Percentiles rank a stretch among this genome's conserved stretches.
These are phyloP conservation scores for Aspergillus sp. DNA, from an alignment of 2,329 filamentous ascomycete species.

Conservation along the genomic window DNA sequence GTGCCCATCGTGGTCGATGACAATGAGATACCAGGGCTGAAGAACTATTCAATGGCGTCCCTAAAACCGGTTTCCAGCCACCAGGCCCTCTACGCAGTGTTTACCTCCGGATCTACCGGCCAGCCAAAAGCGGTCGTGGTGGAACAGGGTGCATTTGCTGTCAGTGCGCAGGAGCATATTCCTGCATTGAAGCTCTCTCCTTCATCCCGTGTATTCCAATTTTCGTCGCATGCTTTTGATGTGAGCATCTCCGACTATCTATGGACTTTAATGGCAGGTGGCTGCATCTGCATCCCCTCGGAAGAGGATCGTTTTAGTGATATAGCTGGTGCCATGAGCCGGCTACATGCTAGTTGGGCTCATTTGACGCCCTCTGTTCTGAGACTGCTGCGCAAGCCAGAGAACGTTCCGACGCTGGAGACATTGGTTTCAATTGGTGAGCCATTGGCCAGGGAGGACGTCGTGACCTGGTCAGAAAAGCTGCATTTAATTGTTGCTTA, in stretches of 20 bases:
- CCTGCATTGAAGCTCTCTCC: constrained; percentile 45
- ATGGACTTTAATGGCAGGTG: constrained; percentile 32
- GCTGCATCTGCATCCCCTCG: constrained; percentile 34
- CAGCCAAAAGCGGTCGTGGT: constrained; percentile 54
- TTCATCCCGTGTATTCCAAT: constrained; percentile 34
- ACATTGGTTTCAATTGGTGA: neutral
- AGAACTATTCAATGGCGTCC: neutral
- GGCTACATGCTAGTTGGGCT: no score
- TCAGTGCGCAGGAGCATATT: constrained; percentile 44
- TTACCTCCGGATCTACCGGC: constrained; percentile 48
- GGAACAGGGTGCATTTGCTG: constrained; percentile 51
- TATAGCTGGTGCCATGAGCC: neutral
- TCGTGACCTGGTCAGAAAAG: no score
- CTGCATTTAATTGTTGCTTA: neutral
- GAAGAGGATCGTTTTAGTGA: neutral
- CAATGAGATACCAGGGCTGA: neutral
- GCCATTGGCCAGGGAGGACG: neutral
- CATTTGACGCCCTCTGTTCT: neutral
- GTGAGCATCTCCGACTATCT: constrained; percentile 34
- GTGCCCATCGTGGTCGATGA: neutral
- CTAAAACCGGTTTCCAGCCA: neutral
- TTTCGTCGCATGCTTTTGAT: constrained; percentile 42
- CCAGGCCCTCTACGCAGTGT: constrained; percentile 44
- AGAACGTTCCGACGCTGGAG: neutral
- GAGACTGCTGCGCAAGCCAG: neutral